phyloP scores from a whole-genome alignment of 305 asterid species.

The Nicotiana rustica region DNA sequence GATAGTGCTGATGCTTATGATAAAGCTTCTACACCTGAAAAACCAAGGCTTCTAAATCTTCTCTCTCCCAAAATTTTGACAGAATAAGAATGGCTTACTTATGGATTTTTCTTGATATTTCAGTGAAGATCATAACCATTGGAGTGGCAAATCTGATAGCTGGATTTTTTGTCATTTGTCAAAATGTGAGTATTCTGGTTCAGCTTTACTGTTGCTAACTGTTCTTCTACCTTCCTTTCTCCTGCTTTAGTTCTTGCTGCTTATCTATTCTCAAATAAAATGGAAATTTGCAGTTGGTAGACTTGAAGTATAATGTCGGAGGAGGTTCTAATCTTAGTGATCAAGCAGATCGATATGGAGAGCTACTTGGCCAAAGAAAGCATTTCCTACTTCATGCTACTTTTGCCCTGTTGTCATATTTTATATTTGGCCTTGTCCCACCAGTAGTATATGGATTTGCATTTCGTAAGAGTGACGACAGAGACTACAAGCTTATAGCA shows the following conservation, averaged over 20 bases:
- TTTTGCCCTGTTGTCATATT: slow-evolving; percentile 53
- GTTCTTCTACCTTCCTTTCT: slow-evolving; percentile 19
- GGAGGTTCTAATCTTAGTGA: slow-evolving; percentile 23
- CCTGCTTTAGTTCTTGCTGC: slow-evolving; percentile 2
- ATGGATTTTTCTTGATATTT: slow-evolving; percentile 28
- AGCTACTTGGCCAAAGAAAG: slow-evolving; percentile 54
- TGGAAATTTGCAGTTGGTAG: slow-evolving; percentile 50
- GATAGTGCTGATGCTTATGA: background rate
- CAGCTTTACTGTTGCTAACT: background rate
- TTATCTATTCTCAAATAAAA: background rate
- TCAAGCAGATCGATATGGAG: slow-evolving; percentile 42
- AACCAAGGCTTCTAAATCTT: background rate
- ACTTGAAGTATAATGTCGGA: slow-evolving; percentile 45
- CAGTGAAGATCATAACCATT: slow-evolving; percentile 65
- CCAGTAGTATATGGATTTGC: slow-evolving; percentile 55
- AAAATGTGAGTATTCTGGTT: slow-evolving; percentile 50
- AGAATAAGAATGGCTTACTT: background rate
- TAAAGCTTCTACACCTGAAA: slow-evolving; percentile 5
- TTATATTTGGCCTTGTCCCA: slow-evolving; percentile 59
- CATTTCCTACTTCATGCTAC: slow-evolving; percentile 55
- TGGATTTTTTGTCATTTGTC: slow-evolving; percentile 55
- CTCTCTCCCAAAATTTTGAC: background rate
- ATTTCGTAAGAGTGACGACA: slow-evolving; percentile 49
- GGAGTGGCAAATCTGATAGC: slow-evolving; percentile 67
- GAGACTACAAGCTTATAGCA: slow-evolving; percentile 52